A percentile compares a stretch with the other conserved stretches of the same genome.
phyloP scores from a whole-genome alignment of 148 eudicot genomes.

The Cornus suecica region DNA sequence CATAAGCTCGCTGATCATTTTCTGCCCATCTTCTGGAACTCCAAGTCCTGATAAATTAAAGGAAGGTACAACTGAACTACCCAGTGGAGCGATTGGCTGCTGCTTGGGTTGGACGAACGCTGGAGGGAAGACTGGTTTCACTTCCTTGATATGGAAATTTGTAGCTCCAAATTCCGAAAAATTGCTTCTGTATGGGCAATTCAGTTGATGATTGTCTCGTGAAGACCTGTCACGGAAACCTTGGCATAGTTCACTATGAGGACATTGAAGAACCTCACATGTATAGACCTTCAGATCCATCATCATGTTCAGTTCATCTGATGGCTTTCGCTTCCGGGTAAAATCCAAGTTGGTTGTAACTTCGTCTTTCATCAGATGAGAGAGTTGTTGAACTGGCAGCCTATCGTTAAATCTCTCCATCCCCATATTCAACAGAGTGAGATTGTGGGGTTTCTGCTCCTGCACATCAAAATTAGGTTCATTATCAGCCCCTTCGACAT shows the following conservation, averaged over 20 bases:
- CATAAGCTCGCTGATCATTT: conserved; percentile 51
- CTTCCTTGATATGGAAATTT: conserved; percentile 27
- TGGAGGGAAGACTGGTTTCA: conserved; percentile 40
- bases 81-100: conserved; percentile 10
- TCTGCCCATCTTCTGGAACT: conserved; percentile 61
- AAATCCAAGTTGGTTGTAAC: conserved; percentile 13
- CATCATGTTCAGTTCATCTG: conserved; percentile 15
- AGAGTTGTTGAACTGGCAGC: background rate
- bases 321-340: conserved; percentile 27
- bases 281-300: conserved; percentile 29
- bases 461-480: conserved; percentile 11
- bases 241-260: conserved; percentile 15
- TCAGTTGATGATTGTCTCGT: conserved; percentile 27
- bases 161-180: conserved; percentile 21
- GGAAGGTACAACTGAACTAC: conserved; percentile 14
- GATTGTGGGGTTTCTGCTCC: conserved; percentile 11
- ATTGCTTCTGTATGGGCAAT: conserved; percentile 16
- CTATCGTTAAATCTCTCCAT: conserved; percentile 15
- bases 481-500: conserved; percentile 30
- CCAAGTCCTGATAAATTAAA: conserved; percentile 36
- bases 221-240: conserved; percentile 20
- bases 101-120: conserved; percentile 29
- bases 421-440: background rate
- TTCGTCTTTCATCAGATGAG: conserved; percentile 14
- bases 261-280: conserved; percentile 33